Conservation (phyloP, 805 yeast genomes). For the Wickerhamiella kurtzmanii region DNA sequence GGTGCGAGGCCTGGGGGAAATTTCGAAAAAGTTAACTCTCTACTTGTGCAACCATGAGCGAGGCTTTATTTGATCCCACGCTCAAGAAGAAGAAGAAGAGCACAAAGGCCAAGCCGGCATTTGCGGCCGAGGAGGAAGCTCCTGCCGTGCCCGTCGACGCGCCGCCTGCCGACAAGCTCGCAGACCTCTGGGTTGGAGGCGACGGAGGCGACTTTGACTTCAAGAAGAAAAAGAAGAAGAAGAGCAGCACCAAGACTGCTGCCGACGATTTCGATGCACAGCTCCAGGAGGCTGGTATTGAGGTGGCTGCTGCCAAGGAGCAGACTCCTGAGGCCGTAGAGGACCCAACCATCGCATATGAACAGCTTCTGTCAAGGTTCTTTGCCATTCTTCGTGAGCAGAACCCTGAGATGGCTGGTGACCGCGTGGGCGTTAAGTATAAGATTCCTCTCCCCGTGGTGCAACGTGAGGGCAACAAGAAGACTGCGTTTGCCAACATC, state of each 20-base stretch:
- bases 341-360: conserved; percentile 40
- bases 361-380: conserved; percentile 66
- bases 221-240: conserved; percentile 77
- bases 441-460: conserved; percentile 96
- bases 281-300: conserved; percentile 79
- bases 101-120: conserved; percentile 26
- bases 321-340: conserved; percentile 37
- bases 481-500: conserved; percentile 90
- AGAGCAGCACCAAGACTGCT: conserved; percentile 40
- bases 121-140: conserved; percentile 26
- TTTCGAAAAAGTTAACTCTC: background rate
- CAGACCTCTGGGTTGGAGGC: conserved; percentile 23
- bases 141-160: conserved; percentile 42
- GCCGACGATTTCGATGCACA: conserved; percentile 78
- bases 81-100: conserved; percentile 28
- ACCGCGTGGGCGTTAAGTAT: conserved; percentile 79
- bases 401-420: conserved; percentile 98
- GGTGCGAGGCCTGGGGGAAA: no score
- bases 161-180: conserved; percentile 23
- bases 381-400: conserved; percentile 75
- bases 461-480: conserved; percentile 93
- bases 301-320: conserved; percentile 31
- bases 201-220: conserved; percentile 23
- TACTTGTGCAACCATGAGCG: conserved; percentile 14
- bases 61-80: conserved; percentile 25